Base-by-base conservation (phyloP, 140 eudicot genomes). In the Ambrosia hybrid region DNA sequence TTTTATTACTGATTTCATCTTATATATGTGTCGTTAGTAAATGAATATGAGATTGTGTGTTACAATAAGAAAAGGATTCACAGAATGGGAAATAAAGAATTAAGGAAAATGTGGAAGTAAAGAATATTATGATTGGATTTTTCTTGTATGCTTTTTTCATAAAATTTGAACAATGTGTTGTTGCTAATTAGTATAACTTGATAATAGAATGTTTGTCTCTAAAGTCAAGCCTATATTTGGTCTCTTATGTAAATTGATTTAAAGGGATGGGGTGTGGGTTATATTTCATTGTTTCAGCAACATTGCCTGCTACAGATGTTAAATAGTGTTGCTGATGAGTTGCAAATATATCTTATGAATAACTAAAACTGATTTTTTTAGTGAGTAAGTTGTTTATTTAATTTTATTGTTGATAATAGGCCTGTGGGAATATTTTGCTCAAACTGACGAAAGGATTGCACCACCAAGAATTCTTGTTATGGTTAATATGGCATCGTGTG, bases 201-300 rank as follows among this genome's bases (percentile, higher is more conserved):
- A 21, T 21, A 21, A 21, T 21, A 21, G 26, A 21, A 21, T 21
- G 26, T 21, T 21, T 21, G 26, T 21, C 26, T 21, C 26, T 21
- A 21, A 21, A 21, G 26, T 21, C 26, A 21, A 21, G 26, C 26
- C 26, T 21, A 21, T 21, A 21, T 21, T 21, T 21, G 26, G 26
- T 21, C 26, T 84, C 92, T 94, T 65, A 94, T 94, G 99, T 97
- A 94, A 76, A 90, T 94, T 76, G 99, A 94, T 80, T 68, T 94
- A 39, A 90, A 91, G 79, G 99, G 99, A 37, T 94, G 99, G 99
- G 99, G 95, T 4, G 96, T 90, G 68, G 95, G 96, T 70, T 90
- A 94, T 76, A 33, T 94, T n/a, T 79, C 97, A 69, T 91, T 88
- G 37, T 94, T 90, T 85, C 99, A 94, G 85, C 99, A 94, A 71